Conservation (phyloP, 805 yeast genomes). For the Jamesozyma jinghongensis region DNA sequence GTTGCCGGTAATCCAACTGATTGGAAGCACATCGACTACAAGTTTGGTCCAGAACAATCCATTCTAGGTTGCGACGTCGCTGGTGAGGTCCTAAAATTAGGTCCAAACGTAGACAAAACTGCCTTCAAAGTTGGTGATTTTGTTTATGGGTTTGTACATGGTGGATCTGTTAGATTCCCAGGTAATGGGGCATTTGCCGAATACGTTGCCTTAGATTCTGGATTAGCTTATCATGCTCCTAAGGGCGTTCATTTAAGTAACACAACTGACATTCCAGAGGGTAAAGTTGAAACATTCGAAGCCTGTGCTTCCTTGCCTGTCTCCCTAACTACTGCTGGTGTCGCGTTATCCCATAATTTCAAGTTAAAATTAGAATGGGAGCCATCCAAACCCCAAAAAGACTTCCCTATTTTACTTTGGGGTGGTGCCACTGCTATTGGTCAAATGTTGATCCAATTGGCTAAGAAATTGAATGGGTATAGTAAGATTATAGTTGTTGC, state of each 20-base stretch:
- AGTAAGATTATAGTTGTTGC: conserved; percentile 42
- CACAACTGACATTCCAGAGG: conserved; percentile 27
- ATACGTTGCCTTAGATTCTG: conserved; percentile 30
- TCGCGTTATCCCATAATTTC: conserved; percentile 32
- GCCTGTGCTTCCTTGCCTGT: conserved; percentile 56
- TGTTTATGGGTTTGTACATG: conserved; percentile 48
- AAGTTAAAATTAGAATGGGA: conserved; percentile 22
- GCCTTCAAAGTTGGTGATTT: conserved; percentile 42
- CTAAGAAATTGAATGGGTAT: conserved; percentile 38
- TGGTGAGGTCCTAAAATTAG: conserved; percentile 48
- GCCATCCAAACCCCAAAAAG: conserved; percentile 22
- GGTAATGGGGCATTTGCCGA: conserved; percentile 54
- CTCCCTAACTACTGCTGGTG: conserved; percentile 42
- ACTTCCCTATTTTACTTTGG: conserved; percentile 43
- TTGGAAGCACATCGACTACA: conserved; percentile 47
- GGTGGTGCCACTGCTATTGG: conserved; percentile 68
- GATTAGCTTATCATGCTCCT: conserved; percentile 16
- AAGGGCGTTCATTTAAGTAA: conserved; percentile 12
- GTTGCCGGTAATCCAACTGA: conserved; percentile 63
- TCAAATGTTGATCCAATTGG: conserved; percentile 47
- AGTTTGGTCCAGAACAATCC: conserved; percentile 37
- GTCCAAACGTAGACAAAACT: conserved; percentile 31
- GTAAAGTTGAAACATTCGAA: conserved; percentile 42
- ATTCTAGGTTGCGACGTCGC: conserved; percentile 54
- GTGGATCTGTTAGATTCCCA: conserved; percentile 36